These are phyloP conservation scores for Sungouiella thailandica DNA, from an alignment of 805 yeast genomes.

Conservation along the genomic window DNA sequence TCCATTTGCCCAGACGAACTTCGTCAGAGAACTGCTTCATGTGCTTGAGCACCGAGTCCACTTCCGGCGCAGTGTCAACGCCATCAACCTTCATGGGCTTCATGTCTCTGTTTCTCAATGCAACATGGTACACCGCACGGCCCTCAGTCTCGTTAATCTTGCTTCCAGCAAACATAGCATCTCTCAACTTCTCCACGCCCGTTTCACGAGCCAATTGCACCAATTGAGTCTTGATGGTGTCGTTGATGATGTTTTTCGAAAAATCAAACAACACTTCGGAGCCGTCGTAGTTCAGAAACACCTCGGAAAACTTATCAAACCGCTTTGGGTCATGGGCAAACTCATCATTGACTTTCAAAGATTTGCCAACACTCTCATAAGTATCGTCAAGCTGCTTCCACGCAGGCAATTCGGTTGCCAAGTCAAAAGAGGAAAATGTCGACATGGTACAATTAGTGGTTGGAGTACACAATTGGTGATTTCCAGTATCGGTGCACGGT, in stretches of 20 bases:
- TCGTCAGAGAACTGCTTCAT: slow-evolving; percentile 92
- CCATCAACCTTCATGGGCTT: slow-evolving; percentile 88
- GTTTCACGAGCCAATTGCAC: slow-evolving; percentile 85
- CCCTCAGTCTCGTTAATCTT: slow-evolving; percentile 94
- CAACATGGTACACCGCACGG: slow-evolving; percentile 96
- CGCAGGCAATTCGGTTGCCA: slow-evolving; percentile 71
- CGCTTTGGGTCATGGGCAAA: slow-evolving; percentile 72
- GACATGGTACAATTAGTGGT: slow-evolving; percentile 8
- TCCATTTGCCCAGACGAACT: slow-evolving; percentile 93
- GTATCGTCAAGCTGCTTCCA: slow-evolving; percentile 75
- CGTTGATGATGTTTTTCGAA: slow-evolving; percentile 90
- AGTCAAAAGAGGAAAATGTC: slow-evolving; percentile 37
- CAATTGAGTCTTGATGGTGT: slow-evolving; percentile 66
- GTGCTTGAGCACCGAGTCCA: slow-evolving; percentile 85
- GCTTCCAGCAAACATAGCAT: slow-evolving; percentile 86
- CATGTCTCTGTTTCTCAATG: slow-evolving; percentile 87
- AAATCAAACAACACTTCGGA: slow-evolving; percentile 90
- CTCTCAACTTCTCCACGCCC: slow-evolving; percentile 79
- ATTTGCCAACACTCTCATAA: slow-evolving; percentile 65
- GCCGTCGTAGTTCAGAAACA: slow-evolving; percentile 80
- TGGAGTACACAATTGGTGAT: too few relatives aligned
- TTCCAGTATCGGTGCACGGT: slow-evolving; percentile 11
- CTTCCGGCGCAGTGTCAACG: slow-evolving; percentile 83
- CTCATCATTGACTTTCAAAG: slow-evolving; percentile 69
- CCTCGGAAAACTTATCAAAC: slow-evolving; percentile 69